Evolutionary conservation across 257 asterid species (phyloP).

Genomic region (Nicotiana sylvestris): DNA sequence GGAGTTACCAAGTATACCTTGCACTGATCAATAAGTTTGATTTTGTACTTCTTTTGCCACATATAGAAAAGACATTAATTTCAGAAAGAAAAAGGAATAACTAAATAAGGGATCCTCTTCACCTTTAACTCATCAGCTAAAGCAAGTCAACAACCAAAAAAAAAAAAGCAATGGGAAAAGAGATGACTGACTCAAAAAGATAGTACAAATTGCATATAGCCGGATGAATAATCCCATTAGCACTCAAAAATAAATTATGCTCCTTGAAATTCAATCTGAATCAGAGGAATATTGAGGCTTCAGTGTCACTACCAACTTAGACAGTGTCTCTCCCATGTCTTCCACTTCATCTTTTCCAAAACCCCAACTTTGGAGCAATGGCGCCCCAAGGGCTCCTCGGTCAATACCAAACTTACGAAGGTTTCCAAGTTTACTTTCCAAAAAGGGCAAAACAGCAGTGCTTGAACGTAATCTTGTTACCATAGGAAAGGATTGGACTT

Average conservation of each 20-base stretch:
- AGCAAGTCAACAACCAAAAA: background rate
- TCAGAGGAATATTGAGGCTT: constrained; percentile 54
- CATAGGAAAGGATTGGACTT: constrained; percentile 81
- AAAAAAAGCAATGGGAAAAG: background rate
- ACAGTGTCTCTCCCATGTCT: constrained; percentile 70
- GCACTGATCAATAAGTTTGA: background rate
- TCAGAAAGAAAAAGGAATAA: background rate
- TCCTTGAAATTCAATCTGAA: constrained; percentile 47
- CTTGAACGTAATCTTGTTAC: constrained; percentile 87
- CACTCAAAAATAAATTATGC: background rate
- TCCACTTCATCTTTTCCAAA: constrained; percentile 68
- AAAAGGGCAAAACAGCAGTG: constrained; percentile 65
- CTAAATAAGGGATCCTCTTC: background rate
- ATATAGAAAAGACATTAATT: background rate
- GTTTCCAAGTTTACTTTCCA: constrained; percentile 55
- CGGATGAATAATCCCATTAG: background rate
- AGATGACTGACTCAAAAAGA: background rate
- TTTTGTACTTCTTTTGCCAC: background rate
- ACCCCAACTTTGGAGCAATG: constrained; percentile 67
- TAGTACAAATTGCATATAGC: background rate
- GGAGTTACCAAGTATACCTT: background rate
- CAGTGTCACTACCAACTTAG: constrained; percentile 51
- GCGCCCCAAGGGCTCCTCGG: constrained; percentile 65
- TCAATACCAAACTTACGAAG: constrained; percentile 63
- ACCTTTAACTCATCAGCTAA: background rate